Percentiles rank a stretch among this genome's conserved stretches.
phyloP scores from a whole-genome alignment of 1,284 basidiomycete species.

The Wolfiporia cocos region DNA sequence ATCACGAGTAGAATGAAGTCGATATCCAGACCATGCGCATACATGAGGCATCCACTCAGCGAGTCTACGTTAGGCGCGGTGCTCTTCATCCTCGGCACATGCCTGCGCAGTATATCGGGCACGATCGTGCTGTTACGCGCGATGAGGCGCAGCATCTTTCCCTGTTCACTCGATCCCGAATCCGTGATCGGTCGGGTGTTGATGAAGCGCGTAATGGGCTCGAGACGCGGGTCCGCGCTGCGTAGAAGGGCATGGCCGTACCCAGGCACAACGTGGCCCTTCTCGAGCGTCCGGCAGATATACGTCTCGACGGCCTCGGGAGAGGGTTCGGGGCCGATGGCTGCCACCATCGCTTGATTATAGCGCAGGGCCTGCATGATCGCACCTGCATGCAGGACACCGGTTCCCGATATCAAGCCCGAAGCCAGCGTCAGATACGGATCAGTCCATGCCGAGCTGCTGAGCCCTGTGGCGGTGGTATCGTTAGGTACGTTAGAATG shows the following conservation, averaged over 20 bases:
- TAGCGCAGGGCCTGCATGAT: slow-evolving; percentile 5
- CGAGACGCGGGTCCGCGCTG: slow-evolving; percentile 5
- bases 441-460: slow-evolving; percentile 8
- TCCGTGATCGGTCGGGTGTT: not conserved
- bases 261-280: slow-evolving; percentile 6
- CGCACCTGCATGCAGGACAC: slow-evolving; percentile 6
- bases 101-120: slow-evolving; percentile 4
- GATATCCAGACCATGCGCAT: slow-evolving; percentile 5
- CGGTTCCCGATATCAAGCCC: slow-evolving; percentile 7
- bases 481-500: not conserved
- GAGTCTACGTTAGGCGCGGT: slow-evolving; percentile 8
- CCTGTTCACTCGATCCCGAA: not conserved
- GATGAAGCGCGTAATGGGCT: slow-evolving; percentile 5
- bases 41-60: slow-evolving; percentile 8
- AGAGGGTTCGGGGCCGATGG: slow-evolving; percentile 3
- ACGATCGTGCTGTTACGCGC: slow-evolving; percentile 7
- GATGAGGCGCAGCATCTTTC: slow-evolving; percentile 6
- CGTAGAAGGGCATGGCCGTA: slow-evolving; percentile 8
- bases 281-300: slow-evolving; percentile 1
- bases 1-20: slow-evolving; percentile 7
- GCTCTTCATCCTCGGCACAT: slow-evolving; percentile 7
- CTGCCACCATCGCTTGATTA: slow-evolving; percentile 4
- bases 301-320: slow-evolving; percentile 3
- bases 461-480: slow-evolving; percentile 2
- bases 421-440: slow-evolving; percentile 4